Evolutionary conservation across 331 rosid species (phyloP).

Genomic region (Rosa hybrid): DNA sequence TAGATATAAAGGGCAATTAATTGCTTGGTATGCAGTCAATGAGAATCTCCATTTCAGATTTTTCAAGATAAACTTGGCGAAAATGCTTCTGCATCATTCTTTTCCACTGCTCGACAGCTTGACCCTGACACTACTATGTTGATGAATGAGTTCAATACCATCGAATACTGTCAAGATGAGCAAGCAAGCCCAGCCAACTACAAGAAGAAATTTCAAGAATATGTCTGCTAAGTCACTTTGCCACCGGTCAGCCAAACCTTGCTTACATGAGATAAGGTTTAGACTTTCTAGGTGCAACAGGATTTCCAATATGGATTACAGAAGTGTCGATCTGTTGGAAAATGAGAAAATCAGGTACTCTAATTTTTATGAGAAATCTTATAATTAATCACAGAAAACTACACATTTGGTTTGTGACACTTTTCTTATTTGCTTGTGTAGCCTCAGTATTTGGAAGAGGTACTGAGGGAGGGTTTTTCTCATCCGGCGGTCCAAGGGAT

Average conservation of each 20-base stretch:
- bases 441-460: conserved; percentile 64
- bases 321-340: conserved; percentile 42
- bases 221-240: conserved; percentile 61
- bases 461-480: conserved; percentile 66
- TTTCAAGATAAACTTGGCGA: conserved; percentile 49
- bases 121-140: conserved; percentile 58
- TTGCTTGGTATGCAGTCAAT: conserved; percentile 80
- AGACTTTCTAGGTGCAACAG: conserved; percentile 49
- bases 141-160: conserved; percentile 62
- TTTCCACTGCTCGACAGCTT: conserved; percentile 44
- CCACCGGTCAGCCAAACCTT: conserved; percentile 45
- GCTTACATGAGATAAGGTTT: conserved; percentile 63
- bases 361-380: not conserved
- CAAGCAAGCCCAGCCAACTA: conserved; percentile 38
- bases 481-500: conserved; percentile 80
- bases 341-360: conserved; percentile 53
- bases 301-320: conserved; percentile 73
- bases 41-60: conserved; percentile 69
- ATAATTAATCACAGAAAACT: not conserved
- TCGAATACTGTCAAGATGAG: conserved; percentile 43
- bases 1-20: conserved; percentile 56
- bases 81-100: conserved; percentile 51
- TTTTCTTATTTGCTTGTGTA: conserved; percentile 23
- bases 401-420: not conserved
- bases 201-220: conserved; percentile 42